Conservation (phyloP, 306 rosid genomes). For the Medicago truncatula region DNA sequence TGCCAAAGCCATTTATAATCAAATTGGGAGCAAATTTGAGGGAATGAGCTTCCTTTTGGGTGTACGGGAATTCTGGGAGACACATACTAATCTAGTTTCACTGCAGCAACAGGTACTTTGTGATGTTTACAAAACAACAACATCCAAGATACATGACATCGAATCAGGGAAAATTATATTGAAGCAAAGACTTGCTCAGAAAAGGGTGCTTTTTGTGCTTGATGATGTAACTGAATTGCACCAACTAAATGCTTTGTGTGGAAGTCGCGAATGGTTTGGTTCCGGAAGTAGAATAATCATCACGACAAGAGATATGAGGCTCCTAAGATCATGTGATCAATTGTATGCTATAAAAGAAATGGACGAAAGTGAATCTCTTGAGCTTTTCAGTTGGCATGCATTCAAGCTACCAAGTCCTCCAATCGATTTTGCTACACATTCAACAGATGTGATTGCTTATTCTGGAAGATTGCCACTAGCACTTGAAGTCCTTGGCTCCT, state of each 20-base stretch:
- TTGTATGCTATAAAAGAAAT: neutral
- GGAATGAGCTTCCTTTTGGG: neutral
- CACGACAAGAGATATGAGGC: neutral
- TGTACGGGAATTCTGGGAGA: too few relatives aligned
- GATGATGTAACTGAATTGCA: neutral
- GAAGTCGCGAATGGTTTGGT: neutral
- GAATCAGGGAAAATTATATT: neutral
- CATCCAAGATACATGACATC: neutral
- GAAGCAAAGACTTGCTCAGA: neutral
- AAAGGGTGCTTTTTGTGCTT: neutral
- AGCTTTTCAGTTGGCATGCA: constrained; percentile 14
- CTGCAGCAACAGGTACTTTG: neutral
- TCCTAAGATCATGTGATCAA: neutral
- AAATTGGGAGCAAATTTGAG: neutral
- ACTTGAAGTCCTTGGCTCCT: constrained; percentile 33
- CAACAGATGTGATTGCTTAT: neutral
- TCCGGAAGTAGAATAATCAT: neutral
- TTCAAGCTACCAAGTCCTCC: neutral
- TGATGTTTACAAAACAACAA: neutral
- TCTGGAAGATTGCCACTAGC: constrained; percentile 22
- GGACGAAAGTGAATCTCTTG: neutral
- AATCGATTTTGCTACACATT: neutral
- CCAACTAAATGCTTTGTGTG: neutral
- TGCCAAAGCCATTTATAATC: neutral
- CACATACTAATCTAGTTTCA: neutral